These are phyloP conservation scores for Ophiostoma himal-ulmi DNA, from an alignment of 2,329 filamentous ascomycete genomes.

Conservation along the genomic window DNA sequence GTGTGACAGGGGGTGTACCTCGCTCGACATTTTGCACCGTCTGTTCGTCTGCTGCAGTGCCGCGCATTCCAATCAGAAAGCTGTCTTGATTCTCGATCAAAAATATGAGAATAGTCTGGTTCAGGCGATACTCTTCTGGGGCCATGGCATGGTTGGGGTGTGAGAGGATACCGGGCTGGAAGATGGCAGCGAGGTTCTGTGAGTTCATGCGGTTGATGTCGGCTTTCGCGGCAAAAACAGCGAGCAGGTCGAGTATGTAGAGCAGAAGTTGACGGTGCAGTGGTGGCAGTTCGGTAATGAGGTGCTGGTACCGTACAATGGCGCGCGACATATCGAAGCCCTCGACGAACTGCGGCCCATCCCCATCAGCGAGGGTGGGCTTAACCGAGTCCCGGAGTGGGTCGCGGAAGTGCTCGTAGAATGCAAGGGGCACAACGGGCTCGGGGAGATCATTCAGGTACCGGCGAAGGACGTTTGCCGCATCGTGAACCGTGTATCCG, in stretches of 20 bases:
- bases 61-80: slow-evolving; percentile 97
- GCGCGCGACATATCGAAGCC: slow-evolving; percentile 68
- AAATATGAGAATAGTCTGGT: slow-evolving; percentile 95
- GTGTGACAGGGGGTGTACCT: slow-evolving; percentile 54
- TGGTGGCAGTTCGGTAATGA: slow-evolving; percentile 89
- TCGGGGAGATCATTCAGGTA: slow-evolving; percentile 96
- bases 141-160: slow-evolving; percentile 95
- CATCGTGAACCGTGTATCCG: slow-evolving; percentile 96
- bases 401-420: slow-evolving; percentile 86
- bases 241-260: slow-evolving; percentile 91
- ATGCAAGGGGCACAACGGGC: slow-evolving; percentile 87
- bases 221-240: slow-evolving; percentile 94
- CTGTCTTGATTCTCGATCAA: slow-evolving; percentile 97
- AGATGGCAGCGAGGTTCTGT: slow-evolving; percentile 90
- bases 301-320: slow-evolving; percentile 75
- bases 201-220: slow-evolving; percentile 96
- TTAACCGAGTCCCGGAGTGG: slow-evolving; percentile 67
- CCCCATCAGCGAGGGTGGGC: slow-evolving; percentile 65
- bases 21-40: slow-evolving; percentile 61
- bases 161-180: slow-evolving; percentile 92
- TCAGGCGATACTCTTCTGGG: slow-evolving; percentile 86
- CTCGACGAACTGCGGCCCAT: slow-evolving; percentile 64
- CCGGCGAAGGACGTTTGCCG: slow-evolving; percentile 87
- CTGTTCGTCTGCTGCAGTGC: slow-evolving; percentile 90
- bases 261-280: slow-evolving; percentile 89